A percentile compares a stretch with the other conserved stretches of the same genome.
Evolutionary conservation across 345 rosid species (phyloP).

Genomic region (Ceriops zippeliana): DNA sequence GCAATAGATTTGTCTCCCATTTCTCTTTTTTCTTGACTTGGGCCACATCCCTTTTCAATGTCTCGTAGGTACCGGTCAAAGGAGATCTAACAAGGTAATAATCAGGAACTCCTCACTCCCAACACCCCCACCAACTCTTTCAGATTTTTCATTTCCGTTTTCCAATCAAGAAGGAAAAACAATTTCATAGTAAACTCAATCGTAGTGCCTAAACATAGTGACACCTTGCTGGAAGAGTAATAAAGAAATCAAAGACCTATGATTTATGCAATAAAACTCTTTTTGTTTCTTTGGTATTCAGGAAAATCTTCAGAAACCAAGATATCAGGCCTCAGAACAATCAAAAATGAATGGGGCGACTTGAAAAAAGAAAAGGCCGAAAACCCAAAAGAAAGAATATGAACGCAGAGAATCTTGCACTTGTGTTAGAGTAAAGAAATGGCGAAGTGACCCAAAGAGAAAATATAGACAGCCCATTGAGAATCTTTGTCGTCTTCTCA

Average conservation of each 20-base stretch:
- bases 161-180: neutral
- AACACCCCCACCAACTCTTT: neutral
- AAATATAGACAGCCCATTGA: neutral
- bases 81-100: conserved; percentile 9
- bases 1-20: conserved; percentile 21
- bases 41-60: neutral
- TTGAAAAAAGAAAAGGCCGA: neutral
- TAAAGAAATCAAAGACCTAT: neutral
- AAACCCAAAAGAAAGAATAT: neutral
- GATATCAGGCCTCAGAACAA: conserved; percentile 3
- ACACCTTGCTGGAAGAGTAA: conserved; percentile 12
- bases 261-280: neutral
- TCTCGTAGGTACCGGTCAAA: conserved; percentile 12
- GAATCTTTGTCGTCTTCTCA: conserved; percentile 1
- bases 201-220: conserved; percentile 19
- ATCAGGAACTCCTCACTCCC: conserved; percentile 7
- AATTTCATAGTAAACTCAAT: neutral
- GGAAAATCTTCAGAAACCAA: neutral
- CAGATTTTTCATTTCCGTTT: neutral
- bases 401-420: conserved; percentile 5
- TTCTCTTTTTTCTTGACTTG: conserved; percentile 8
- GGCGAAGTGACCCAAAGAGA: neutral
- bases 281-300: conserved; percentile 2
- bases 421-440: conserved; percentile 6
- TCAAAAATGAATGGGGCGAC: neutral